Evolutionary conservation across 306 rosid species (phyloP).

Genomic region (Medicago lupulina): DNA sequence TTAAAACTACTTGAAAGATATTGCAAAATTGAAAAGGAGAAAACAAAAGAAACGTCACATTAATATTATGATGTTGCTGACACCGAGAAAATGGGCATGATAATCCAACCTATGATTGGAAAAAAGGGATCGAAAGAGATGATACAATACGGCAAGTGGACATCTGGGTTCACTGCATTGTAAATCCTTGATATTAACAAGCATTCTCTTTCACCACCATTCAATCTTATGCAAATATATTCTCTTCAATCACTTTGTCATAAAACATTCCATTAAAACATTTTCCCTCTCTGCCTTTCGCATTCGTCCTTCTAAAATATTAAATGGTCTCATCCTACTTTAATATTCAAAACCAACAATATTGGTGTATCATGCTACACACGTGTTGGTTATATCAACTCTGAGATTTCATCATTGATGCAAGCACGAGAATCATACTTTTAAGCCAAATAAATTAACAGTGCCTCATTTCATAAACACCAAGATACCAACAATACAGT

Average conservation of each 20-base stretch:
- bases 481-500: not conserved
- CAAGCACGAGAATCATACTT: not conserved
- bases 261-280: not conserved
- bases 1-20: not conserved
- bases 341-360: conserved; percentile 1
- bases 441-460: not conserved
- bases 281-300: conserved; percentile 23
- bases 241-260: not conserved
- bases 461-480: not conserved
- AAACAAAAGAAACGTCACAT: conserved; percentile 30
- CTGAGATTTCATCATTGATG: conserved; percentile 8
- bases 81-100: conserved; percentile 22
- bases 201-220: conserved; percentile 14
- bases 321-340: conserved; percentile 6
- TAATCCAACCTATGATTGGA: not conserved
- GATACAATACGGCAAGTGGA: not conserved
- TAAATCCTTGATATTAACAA: not conserved
- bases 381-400: not conserved
- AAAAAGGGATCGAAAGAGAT: not conserved
- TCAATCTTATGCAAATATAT: conserved; percentile 15
- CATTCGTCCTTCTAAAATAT: conserved; percentile 8
- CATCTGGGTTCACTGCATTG: conserved; percentile 1
- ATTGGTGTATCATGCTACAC: not conserved
- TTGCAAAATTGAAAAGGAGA: not conserved
- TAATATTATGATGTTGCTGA: not conserved